A percentile compares a stretch with the other conserved stretches of the same genome.
phyloP scores from a whole-genome alignment of 2,329 filamentous ascomycete species.

The Diaporthe caulivora region DNA sequence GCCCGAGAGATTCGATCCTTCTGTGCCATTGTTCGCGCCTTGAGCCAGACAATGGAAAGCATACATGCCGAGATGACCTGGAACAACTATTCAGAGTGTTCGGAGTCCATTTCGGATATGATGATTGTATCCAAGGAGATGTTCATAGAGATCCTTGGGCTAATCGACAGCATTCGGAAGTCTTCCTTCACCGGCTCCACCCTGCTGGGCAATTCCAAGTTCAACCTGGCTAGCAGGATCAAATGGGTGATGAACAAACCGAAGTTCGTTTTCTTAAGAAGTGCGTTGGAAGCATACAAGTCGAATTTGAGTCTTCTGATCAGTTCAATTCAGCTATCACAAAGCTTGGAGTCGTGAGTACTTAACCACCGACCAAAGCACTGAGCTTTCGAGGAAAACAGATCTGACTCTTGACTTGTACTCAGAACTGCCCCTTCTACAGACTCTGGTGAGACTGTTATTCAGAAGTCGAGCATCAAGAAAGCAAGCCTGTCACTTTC shows the following conservation, averaged over 20 bases:
- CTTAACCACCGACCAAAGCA: no score
- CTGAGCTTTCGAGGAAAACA: no score
- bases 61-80: not conserved
- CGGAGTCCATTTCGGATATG: not conserved
- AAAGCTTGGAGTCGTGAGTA: not conserved
- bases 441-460: not conserved
- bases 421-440: not conserved
- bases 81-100: not conserved
- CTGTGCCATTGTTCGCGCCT: not conserved
- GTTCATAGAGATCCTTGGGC: not conserved
- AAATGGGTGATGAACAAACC: conserved; percentile 7
- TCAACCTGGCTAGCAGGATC: not conserved
- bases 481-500: not conserved
- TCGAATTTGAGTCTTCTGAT: not conserved
- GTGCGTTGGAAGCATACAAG: not conserved
- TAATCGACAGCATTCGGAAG: not conserved
- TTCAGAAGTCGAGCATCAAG: not conserved
- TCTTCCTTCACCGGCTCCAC: not conserved
- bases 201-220: not conserved
- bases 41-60: not conserved
- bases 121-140: not conserved
- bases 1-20: conserved; percentile 1
- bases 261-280: not conserved
- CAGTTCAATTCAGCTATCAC: not conserved
- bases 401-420: not conserved